Conservation (phyloP, 371 early-diverging fungal genomes). For the Chytridiales sp. region DNA sequence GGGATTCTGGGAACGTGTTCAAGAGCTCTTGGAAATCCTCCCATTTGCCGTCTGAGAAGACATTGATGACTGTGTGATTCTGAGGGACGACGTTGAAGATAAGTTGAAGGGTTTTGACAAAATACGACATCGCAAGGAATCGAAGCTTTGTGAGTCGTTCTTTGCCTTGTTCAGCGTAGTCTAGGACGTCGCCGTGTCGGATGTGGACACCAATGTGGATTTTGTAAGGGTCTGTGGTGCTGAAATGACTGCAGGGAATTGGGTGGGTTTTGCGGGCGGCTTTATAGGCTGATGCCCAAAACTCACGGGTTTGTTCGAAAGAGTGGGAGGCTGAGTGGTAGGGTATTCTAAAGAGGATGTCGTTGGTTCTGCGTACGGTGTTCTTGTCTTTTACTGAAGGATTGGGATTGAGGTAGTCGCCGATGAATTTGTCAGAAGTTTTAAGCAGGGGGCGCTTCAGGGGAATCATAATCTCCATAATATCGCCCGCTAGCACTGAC, state of each 20-base stretch:
- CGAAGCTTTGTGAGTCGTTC: conserved; percentile 9
- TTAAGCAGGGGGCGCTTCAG: neutral
- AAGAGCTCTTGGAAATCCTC: neutral
- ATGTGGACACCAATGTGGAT: conserved; percentile 9
- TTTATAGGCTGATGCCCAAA: conserved; percentile 3
- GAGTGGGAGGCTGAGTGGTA: conserved; percentile 1
- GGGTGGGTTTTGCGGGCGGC: neutral
- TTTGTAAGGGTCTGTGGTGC: conserved; percentile 6
- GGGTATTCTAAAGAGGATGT: neutral
- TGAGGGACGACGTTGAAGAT: neutral
- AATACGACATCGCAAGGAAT: conserved; percentile 2
- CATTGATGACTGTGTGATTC: neutral
- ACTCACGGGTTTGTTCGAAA: conserved; percentile 4
- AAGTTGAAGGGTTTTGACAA: neutral
- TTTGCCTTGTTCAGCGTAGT: neutral
- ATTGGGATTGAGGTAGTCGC: too few species aligned
- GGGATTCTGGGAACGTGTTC: neutral
- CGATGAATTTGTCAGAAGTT: neutral
- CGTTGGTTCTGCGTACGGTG: neutral
- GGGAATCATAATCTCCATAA: neutral
- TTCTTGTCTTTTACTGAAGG: too few species aligned
- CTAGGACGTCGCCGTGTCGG: conserved; percentile 14
- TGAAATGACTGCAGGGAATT: neutral
- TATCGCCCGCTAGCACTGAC: neutral
- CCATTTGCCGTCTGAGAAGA: conserved; percentile 9